Percentiles rank a stretch among this genome's conserved stretches.
Evolutionary conservation across 257 asterid genomes (phyloP).

Genomic region (Linaria vulgaris): DNA sequence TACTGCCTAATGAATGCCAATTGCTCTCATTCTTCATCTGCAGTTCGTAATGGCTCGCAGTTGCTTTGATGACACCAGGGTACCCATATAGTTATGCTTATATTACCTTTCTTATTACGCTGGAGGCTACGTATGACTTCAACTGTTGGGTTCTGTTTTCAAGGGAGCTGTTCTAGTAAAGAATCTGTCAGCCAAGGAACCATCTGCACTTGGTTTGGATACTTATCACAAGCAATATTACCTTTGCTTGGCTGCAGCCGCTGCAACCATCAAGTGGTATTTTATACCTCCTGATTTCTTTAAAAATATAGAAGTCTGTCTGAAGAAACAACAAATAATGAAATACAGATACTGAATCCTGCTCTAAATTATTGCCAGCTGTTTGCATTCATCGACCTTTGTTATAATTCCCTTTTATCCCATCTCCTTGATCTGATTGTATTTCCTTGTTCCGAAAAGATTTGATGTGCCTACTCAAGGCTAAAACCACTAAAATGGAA

Average conservation of each 20-base stretch:
- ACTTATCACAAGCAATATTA: constrained; percentile 89
- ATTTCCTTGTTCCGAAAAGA: constrained; percentile 14
- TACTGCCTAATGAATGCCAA: constrained; percentile 25
- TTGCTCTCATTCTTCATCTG: constrained; percentile 26
- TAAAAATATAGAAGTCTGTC: constrained; percentile 13
- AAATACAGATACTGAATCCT: constrained; percentile 8
- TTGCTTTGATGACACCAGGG: constrained; percentile 97
- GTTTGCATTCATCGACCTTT: constrained; percentile 9
- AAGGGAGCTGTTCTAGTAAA: constrained; percentile 86
- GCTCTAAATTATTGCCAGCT: constrained; percentile 1
- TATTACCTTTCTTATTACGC: constrained; percentile 20
- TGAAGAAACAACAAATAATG: constrained; percentile 1
- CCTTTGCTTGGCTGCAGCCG: constrained; percentile 97
- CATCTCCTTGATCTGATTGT: constrained; percentile 11
- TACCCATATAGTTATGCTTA: constrained; percentile 37
- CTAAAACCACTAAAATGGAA: constrained; percentile 20
- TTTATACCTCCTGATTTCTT: constrained; percentile 23
- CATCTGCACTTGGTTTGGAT: constrained; percentile 96
- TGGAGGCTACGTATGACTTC: constrained; percentile 30
- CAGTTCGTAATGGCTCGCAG: constrained; percentile 83
- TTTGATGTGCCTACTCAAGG: constrained; percentile 12
- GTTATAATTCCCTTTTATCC: constrained; percentile 19
- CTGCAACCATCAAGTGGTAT: constrained; percentile 97
- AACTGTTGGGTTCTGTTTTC: constrained; percentile 31
- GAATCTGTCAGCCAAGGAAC: constrained; percentile 85